Percentiles rank a stretch among this genome's conserved stretches.
These are phyloP conservation scores for Mycena crocata DNA, from an alignment of 768 basidiomycete species.

Conservation along the genomic window DNA sequence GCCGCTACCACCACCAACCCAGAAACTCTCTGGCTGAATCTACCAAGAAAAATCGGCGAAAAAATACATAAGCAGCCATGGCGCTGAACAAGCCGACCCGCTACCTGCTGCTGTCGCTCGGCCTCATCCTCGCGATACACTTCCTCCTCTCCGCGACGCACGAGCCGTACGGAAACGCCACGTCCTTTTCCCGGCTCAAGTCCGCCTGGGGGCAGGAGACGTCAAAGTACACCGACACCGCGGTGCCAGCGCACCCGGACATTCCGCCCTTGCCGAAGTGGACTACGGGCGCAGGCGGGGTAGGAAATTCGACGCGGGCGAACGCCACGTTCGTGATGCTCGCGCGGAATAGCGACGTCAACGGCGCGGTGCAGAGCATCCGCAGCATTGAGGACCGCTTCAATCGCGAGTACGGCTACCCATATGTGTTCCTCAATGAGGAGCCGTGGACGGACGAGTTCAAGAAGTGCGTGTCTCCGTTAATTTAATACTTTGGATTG, in stretches of 20 bases:
- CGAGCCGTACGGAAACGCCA: conserved; percentile 63
- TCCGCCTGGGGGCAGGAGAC: conserved; percentile 13
- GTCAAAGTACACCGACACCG: conserved; percentile 34
- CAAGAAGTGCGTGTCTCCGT: conserved; percentile 60
- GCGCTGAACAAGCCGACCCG: conserved; percentile 27
- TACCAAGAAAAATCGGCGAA: too few species aligned
- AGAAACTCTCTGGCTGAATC: neutral
- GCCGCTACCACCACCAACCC: neutral
- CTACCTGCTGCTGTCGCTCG: conserved; percentile 22
- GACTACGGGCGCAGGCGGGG: neutral
- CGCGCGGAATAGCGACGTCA: conserved; percentile 73
- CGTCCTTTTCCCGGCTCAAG: conserved; percentile 48
- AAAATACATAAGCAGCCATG: too few species aligned
- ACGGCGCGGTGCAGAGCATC: conserved; percentile 73
- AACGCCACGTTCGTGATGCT: conserved; percentile 65
- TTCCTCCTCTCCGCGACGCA: conserved; percentile 64
- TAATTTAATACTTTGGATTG: neutral
- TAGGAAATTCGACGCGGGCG: conserved; percentile 34
- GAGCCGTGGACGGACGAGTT: conserved; percentile 82
- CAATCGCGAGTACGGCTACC: conserved; percentile 81
- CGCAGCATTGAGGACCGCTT: conserved; percentile 86
- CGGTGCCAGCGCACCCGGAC: conserved; percentile 49
- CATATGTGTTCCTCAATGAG: conserved; percentile 91
- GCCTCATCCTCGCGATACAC: conserved; percentile 42
- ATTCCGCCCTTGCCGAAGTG: conserved; percentile 31